Conservation (phyloP, 2,329 filamentous ascomycete genomes). For the Diaporthe sp. region DNA sequence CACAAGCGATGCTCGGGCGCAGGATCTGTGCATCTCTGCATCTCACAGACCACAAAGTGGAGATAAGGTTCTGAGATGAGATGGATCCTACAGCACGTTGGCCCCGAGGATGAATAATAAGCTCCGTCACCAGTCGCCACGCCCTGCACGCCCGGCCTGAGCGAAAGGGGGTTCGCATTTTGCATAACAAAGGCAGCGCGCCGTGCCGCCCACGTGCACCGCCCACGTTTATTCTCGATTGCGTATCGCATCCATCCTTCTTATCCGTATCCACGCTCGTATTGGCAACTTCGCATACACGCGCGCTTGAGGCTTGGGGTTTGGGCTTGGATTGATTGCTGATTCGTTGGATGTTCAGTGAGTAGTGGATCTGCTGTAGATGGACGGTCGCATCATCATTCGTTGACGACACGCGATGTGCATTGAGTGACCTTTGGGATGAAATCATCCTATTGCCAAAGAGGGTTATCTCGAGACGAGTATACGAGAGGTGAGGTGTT, state of each 20-base stretch:
- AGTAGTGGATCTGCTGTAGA: not conserved
- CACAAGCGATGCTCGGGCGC: slow-evolving; percentile 9
- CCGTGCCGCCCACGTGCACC: slow-evolving; percentile 17
- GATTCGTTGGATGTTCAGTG: not conserved
- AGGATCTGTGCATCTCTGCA: not conserved
- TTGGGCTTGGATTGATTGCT: not conserved
- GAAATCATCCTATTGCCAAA: not conserved
- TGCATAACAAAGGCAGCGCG: not conserved
- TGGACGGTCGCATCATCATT: slow-evolving; percentile 1
- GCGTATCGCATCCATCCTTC: not conserved
- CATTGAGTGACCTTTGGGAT: not conserved
- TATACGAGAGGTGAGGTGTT: not conserved
- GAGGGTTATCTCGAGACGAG: not conserved
- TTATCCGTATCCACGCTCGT: slow-evolving; percentile 15
- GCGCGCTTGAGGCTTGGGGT: slow-evolving; percentile 2
- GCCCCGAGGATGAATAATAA: slow-evolving; percentile 13
- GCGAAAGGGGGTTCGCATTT: slow-evolving; percentile 20
- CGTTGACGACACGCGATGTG: not conserved
- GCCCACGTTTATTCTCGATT: not conserved
- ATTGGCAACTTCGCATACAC: not conserved
- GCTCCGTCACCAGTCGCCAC: not conserved
- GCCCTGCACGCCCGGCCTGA: not conserved
- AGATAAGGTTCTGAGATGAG: slow-evolving; percentile 34
- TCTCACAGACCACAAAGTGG: slow-evolving; percentile 15
- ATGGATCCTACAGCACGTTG: not conserved